Evolutionary conservation across 2,329 filamentous ascomycete species (phyloP), one percentile per base, ranked within the genome.

Genomic region (Fonsecaea monophora): DNA sequence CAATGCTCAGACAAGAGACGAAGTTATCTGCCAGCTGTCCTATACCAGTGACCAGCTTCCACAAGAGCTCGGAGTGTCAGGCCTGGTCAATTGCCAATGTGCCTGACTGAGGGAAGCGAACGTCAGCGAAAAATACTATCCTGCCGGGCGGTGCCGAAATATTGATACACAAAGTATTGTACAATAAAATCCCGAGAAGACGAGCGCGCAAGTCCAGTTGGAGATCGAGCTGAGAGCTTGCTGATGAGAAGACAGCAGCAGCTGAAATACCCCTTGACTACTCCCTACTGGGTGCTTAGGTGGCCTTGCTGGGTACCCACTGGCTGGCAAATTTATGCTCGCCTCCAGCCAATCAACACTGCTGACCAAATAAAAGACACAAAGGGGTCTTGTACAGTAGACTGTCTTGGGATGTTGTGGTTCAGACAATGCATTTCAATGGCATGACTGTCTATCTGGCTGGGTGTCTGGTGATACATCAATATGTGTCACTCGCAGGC

Each of bases 151-250:
- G n/a, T 61, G 59, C 48, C 45, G 48, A 45, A 42, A 13, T 61
- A 54, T 30, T 53, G 48, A 53, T 61, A 61, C 59, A 50, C 45
- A 61, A 37, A 25, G 21, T 54, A 53, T 38, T 53, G 59, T 61
- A 61, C 45, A 61, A 54, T n/a, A 38, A 9, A n/a, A 61, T 18
- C 8, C 53, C 45, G 34, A 50, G 40, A 53, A 54, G 45, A 58
- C 21, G 55, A 58, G 37, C 37, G 40, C 21, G 42, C 48, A 61
- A 10, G 48, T 61, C 59, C 59, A 61, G 59, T 61, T 53, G 38
- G 48, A 61, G 59, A 61, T 53, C 21, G 48, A 42, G 32, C 12
- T 25, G 45, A 50, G 45, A 50, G 45, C 45, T 50, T 50, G 45
- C 45, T 40, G 45, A 38, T 53, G 59, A 38, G 59, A 54, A 38